Base-by-base conservation (phyloP, 352 stramenopile species). In the Pythium rishiriense region DNA sequence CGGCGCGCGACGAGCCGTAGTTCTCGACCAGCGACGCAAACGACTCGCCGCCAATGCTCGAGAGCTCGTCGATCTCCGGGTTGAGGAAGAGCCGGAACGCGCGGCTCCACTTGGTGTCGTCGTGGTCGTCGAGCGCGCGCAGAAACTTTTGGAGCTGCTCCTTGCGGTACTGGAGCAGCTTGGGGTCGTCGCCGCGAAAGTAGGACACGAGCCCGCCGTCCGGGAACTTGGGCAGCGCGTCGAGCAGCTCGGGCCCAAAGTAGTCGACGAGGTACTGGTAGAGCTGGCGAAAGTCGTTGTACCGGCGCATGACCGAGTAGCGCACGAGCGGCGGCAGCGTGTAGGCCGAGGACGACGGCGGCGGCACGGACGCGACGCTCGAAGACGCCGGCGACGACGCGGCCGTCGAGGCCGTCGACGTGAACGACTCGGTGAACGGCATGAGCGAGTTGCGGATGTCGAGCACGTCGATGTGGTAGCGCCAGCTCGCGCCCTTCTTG, bases 401-500 rank as follows among this genome's bases (percentile, higher is more conserved):
- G 5, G 62, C 22, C 28, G 55, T 55, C 2, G 65, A 64, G n/a
- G 53, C 17, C 47, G 49, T 42, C 8, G 62, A 46, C 29, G 47
- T n/a, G n/a, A 33, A 53, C 35, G 58, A 42, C 33, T 72, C 37
- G 19, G 58, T 61, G 41, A 58, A 58, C 57, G 58, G 43, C 58
- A 66, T 37, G 59, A 65, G 59, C 52, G 60, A 70, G 58, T 62
- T 69, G 47, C 83, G 81, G 25, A 86, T 76, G 66, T 92, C 81
- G 45, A 92, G 76, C 65, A 88, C 79, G 43, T 92, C 81, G 64
- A 92, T 85, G 72, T 92, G 83, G 69, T 92, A 92, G 58, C 88
- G 76, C 83, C 83, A 92, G 33, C 78, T 88, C 33, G 72, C 29
- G 41, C 74, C 79, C 53, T 79, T 80, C 31, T 87, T 87, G 31